Percentiles rank a stretch among this genome's conserved stretches.
phyloP scores from a whole-genome alignment of 768 basidiomycete species.

The Leccinum barrowsii region DNA sequence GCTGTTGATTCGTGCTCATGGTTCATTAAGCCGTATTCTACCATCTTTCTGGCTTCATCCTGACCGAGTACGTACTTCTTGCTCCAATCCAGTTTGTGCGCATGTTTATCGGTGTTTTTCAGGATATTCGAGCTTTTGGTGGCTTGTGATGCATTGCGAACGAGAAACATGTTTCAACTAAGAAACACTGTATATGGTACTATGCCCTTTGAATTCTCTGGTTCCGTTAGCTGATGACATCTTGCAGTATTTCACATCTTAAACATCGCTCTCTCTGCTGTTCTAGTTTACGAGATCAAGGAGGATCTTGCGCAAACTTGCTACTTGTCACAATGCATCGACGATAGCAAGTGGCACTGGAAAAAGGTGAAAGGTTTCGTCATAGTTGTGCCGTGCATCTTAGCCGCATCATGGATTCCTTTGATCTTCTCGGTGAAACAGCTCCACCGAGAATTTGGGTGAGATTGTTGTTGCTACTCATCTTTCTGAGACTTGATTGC shows the following conservation, averaged over 20 bases:
- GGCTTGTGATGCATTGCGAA: slow-evolving; percentile 76
- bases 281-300: slow-evolving; percentile 73
- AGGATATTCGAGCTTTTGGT: slow-evolving; percentile 79
- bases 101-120: slow-evolving; percentile 6
- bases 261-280: slow-evolving; percentile 64
- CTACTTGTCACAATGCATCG: slow-evolving; percentile 38
- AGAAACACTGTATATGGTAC: slow-evolving; percentile 59
- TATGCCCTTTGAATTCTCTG: slow-evolving; percentile 14
- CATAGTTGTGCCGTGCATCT: slow-evolving; percentile 67
- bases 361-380: slow-evolving; percentile 58
- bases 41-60: slow-evolving; percentile 77
- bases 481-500: slow-evolving; percentile 1
- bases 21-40: slow-evolving; percentile 65
- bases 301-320: slow-evolving; percentile 45
- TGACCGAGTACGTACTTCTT: slow-evolving; percentile 62
- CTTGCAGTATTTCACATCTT: slow-evolving; percentile 62
- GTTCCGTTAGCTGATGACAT: slow-evolving; percentile 4
- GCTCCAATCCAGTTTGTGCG: background rate
- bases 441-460: slow-evolving; percentile 84
- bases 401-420: slow-evolving; percentile 63
- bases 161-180: slow-evolving; percentile 77
- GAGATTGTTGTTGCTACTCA: slow-evolving; percentile 20
- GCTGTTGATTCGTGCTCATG: slow-evolving; percentile 9
- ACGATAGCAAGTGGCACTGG: slow-evolving; percentile 55
- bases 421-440: slow-evolving; percentile 67